Evolutionary conservation across 768 basidiomycete genomes (phyloP), one percentile per base, ranked within the genome.

Genomic region (Sporobolomyces phaffii): DNA sequence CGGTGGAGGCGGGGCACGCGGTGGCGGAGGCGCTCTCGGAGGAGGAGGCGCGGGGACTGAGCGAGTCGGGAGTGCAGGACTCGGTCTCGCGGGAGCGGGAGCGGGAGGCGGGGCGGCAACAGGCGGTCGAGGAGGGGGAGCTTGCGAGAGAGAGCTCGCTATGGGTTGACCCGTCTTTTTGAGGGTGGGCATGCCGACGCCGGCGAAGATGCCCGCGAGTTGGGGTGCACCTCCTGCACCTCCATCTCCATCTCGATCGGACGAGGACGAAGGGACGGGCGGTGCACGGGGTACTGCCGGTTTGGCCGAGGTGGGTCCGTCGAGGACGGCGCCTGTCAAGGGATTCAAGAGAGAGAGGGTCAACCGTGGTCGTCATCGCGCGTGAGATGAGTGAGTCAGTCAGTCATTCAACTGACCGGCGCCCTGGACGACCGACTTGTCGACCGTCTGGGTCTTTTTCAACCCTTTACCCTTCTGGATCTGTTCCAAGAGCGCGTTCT

Each of bases 381-480:
- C 15, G 41, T 17, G 13, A 28, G 40, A 26, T 3, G 24, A 18
- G 22, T 24, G 47, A 59, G 28, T 17, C 17, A 26, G 40, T 4
- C 7, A n/a, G n/a, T 6, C 20, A 41, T 44, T 15, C 22, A n/a
- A 51, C 60, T 22, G 5, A 64, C 53, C 49, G 15, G 51, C 71
- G 28, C 26, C 65, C 34, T 33, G 44, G 18, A n/a, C 54, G 17
- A 14, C 14, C 3, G 41, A 66, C 29, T 18, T 15, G 49, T 73
- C 72, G 31, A 41, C 38, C 11, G 69, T 73, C 18, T 53, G 38
- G 0, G 54, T 40, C 65, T 73, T 73, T 60, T 70, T 70, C 13
- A 73, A 47, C 15, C 65, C 65, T 47, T 73, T 73, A 48, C 72
- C 68, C 26, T 49, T 48, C 44, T 73, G 72, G 40, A 73, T 73